phyloP scores from a whole-genome alignment of 2,329 filamentous ascomycete species.

The Epichloe sylvatica region DNA sequence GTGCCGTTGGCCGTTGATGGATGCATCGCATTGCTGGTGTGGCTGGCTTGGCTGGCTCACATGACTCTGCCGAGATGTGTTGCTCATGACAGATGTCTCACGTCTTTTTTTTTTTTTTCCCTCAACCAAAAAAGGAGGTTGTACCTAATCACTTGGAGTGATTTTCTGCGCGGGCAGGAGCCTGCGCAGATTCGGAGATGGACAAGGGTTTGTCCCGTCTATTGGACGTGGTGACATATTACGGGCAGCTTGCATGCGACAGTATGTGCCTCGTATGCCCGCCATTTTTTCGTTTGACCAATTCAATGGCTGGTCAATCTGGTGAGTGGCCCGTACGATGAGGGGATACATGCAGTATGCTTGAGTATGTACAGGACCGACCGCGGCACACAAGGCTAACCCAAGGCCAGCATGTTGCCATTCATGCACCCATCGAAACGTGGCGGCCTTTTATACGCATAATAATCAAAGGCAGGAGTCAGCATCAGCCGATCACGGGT shows the following conservation, averaged over 20 bases:
- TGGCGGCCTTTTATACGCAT: conserved; percentile 16
- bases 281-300: not conserved
- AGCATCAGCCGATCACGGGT: conserved; percentile 19
- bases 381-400: not conserved
- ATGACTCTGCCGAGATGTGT: conserved; percentile 1
- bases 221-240: not conserved
- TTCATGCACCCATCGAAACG: conserved; percentile 11
- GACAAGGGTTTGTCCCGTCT: not conserved
- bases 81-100: not conserved
- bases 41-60: conserved; percentile 2
- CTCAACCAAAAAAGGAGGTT: not conserved
- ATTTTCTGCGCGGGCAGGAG: not conserved
- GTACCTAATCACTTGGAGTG: not conserved
- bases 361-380: conserved; percentile 3
- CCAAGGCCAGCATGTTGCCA: not conserved
- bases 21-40: not conserved
- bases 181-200: not conserved
- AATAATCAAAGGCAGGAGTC: not conserved
- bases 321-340: conserved; percentile 2
- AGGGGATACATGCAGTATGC: not conserved
- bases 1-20: too few relatives aligned
- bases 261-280: not conserved
- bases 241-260: not conserved
- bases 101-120: not conserved
- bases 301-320: not conserved